Evolutionary conservation across 116 monocot species (phyloP), one percentile per base, ranked within the genome.

Genomic region (Trichopus zeylanicus): DNA sequence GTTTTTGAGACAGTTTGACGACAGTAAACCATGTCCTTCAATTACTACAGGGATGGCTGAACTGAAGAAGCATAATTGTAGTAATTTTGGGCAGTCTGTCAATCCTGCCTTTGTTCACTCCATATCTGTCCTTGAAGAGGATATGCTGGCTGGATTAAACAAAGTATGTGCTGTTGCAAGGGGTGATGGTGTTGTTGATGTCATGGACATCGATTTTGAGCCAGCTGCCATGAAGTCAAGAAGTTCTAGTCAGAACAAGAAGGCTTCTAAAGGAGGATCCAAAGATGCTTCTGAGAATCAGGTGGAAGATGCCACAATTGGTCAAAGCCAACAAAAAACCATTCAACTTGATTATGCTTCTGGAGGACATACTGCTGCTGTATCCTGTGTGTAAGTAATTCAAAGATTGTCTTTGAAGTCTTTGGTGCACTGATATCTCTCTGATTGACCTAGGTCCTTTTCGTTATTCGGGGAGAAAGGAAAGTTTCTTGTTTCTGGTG

Each of bases 51-150:
- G 81, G 46, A 52, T 57, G 37, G 65, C 78, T 63, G 67, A 73
- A 20, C 1, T 53, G 31, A 65, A 67, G 9, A 55, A 69, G 20
- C 42, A 32, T 7, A 33, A 71, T 37, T 26, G 37, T 38, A 46
- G 39, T 53, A 74, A 48, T 70, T 25, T 58, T 18, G 82, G 82
- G 25, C 88, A 88, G 64, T 73, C 75, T 53, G 66, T 80, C 62
- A 93, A 93, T 68, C 93, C 93, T 55, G 74, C 89, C 35, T 88
- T 88, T 73, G 70, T 88, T 24, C 93, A 93, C 58, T 82, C 80
- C 4, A 70, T 85, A 60, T 85, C 93, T 69, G 54, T 88, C 51
- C 77, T 79, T 35, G 79, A 88, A 70, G 70, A 51, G 26, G 79
- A 85, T 52, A 63, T 46, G 42, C 61, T 48, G 7, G 21, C 37